Evolutionary conservation across 1,284 basidiomycete genomes (phyloP).

Genomic region (Pseudozyma thailandica): DNA sequence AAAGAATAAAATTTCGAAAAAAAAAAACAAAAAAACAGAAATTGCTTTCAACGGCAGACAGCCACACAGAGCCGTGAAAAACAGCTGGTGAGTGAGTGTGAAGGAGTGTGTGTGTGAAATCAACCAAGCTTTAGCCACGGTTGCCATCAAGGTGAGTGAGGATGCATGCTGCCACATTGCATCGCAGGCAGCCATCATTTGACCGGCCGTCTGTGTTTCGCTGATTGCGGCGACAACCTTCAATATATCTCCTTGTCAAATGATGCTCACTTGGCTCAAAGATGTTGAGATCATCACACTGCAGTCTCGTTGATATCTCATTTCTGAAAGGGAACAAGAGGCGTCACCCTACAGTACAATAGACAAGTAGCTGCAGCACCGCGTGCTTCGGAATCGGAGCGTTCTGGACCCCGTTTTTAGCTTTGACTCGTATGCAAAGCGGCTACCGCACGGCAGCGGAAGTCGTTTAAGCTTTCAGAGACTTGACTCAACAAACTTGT

Average conservation of each 20-base stretch:
- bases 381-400: too few species aligned
- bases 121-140: slow-evolving; percentile 1
- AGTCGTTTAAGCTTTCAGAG: background rate
- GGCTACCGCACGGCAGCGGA: too few species aligned
- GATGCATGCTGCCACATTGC: background rate
- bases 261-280: too few species aligned
- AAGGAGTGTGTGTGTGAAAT: background rate
- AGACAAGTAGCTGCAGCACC: too few species aligned
- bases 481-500: background rate
- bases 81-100: background rate
- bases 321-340: too few species aligned
- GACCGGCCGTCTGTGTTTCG: too few species aligned
- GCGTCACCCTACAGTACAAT: too few species aligned
- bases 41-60: background rate
- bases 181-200: background rate
- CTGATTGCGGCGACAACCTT: too few species aligned
- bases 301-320: too few species aligned
- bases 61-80: background rate
- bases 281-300: too few species aligned
- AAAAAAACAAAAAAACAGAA: background rate
- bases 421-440: background rate
- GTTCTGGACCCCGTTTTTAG: too few species aligned
- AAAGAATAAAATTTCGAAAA: background rate
- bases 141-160: slow-evolving; percentile 15
- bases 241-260: too few species aligned